phyloP scores from a whole-genome alignment of 2,329 filamentous ascomycete species.

The Neonectria hederae region DNA sequence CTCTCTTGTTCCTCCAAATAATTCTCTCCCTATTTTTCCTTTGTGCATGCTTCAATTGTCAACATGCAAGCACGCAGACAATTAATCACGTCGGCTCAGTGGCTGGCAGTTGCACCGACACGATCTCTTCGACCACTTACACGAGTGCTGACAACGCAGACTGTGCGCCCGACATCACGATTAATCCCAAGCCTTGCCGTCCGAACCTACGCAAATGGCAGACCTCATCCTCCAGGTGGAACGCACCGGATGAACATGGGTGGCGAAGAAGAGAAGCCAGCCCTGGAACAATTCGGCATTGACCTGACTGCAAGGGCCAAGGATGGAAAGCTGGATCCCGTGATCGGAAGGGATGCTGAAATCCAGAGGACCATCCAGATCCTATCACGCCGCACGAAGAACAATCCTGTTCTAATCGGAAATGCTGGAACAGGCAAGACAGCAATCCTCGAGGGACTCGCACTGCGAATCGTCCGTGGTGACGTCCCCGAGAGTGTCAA shows the following conservation, averaged over 20 bases:
- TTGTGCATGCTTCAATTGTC: slow-evolving; percentile 21
- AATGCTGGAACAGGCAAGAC: slow-evolving; percentile 93
- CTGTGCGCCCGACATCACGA: slow-evolving; percentile 34
- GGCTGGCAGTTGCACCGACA: slow-evolving; percentile 46
- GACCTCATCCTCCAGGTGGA: slow-evolving; percentile 87
- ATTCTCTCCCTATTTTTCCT: slow-evolving; percentile 7
- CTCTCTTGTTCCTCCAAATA: slow-evolving; percentile 9
- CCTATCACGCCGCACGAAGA: slow-evolving; percentile 90
- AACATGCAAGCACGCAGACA: slow-evolving; percentile 55
- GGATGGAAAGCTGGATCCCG: slow-evolving; percentile 92
- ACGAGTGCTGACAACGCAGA: slow-evolving; percentile 38
- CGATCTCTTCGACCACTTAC: slow-evolving; percentile 44
- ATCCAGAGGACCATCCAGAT: slow-evolving; percentile 96
- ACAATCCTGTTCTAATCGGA: slow-evolving; percentile 94
- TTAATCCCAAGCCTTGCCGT: slow-evolving; percentile 52
- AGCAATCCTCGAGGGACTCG: slow-evolving; percentile 89
- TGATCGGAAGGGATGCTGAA: slow-evolving; percentile 91
- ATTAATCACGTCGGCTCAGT: slow-evolving; percentile 51
- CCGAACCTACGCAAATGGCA: slow-evolving; percentile 73
- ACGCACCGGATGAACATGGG: slow-evolving; percentile 94
- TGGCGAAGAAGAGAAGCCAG: slow-evolving; percentile 79
- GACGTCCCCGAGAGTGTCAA: slow-evolving; percentile 97
- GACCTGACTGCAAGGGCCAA: slow-evolving; percentile 87
- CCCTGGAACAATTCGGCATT: slow-evolving; percentile 89
- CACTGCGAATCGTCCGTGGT: slow-evolving; percentile 87